Evolutionary conservation across 768 basidiomycete genomes (phyloP).

Genomic region (Suillus weaverae): DNA sequence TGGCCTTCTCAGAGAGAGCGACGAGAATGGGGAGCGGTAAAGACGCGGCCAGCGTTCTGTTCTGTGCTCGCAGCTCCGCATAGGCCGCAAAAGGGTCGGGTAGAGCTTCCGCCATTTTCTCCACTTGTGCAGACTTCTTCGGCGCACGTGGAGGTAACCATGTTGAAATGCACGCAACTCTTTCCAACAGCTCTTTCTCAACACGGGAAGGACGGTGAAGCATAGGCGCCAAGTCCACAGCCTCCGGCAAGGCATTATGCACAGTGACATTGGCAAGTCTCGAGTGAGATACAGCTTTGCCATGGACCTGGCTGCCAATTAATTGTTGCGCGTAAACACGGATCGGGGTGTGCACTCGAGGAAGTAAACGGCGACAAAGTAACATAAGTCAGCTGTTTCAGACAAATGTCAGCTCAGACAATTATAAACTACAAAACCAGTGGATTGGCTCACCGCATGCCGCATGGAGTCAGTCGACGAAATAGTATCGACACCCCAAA

Average conservation of each 20-base stretch:
- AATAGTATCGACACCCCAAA: slow-evolving; percentile 27
- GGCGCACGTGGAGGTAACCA: slow-evolving; percentile 24
- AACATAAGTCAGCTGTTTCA: slow-evolving; percentile 71
- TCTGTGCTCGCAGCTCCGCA: slow-evolving; percentile 24
- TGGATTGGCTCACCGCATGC: slow-evolving; percentile 52
- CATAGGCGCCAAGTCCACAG: slow-evolving; percentile 2
- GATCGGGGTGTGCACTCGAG: slow-evolving; percentile 45
- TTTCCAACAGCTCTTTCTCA: slow-evolving; percentile 23
- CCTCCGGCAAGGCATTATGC: slow-evolving; percentile 16
- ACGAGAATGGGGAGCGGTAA: slow-evolving; percentile 30
- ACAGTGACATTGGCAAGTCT: slow-evolving; percentile 16
- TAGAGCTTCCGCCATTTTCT: slow-evolving; percentile 18
- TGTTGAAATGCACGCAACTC: slow-evolving; percentile 28
- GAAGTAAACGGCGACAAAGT: slow-evolving; percentile 63
- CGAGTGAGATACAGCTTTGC: slow-evolving; percentile 11
- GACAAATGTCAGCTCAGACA: slow-evolving; percentile 6
- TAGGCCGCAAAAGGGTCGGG: slow-evolving; percentile 30
- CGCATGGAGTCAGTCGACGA: slow-evolving; percentile 39
- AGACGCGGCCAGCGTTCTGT: slow-evolving; percentile 21
- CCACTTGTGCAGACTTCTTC: slow-evolving; percentile 14
- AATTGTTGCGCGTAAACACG: slow-evolving; percentile 23
- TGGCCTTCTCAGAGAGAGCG: slow-evolving; percentile 31
- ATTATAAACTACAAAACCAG: neutral
- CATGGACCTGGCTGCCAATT: slow-evolving; percentile 19
- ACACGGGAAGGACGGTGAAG: slow-evolving; percentile 9